A percentile compares a stretch with the other conserved stretches of the same genome.
Evolutionary conservation across 2,329 filamentous ascomycete species (phyloP).

Genomic region (Fusarium succisae): DNA sequence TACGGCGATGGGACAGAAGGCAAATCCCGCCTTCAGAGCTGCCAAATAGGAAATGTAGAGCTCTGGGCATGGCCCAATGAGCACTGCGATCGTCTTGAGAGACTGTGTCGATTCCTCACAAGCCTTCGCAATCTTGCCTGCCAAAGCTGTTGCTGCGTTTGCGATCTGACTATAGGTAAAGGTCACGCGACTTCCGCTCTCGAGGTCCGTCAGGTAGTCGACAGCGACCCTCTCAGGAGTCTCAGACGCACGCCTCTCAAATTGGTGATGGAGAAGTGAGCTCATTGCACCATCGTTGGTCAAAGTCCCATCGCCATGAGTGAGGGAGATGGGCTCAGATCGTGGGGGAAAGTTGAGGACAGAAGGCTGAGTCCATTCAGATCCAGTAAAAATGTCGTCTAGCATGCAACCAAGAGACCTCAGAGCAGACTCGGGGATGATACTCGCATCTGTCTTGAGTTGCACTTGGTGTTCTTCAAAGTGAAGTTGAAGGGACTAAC

Average conservation of each 20-base stretch:
- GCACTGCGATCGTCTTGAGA: neutral
- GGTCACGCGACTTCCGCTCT: neutral
- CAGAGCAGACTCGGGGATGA: neutral
- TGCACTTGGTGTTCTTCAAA: neutral
- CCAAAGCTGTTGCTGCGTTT: neutral
- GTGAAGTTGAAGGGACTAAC: neutral
- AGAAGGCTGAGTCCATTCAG: constrained; percentile 1
- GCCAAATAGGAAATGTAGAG: constrained; percentile 19
- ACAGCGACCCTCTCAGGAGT: neutral
- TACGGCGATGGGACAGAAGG: constrained; percentile 10
- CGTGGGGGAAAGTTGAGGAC: constrained; percentile 17
- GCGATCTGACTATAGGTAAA: constrained; percentile 4
- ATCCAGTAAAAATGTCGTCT: neutral
- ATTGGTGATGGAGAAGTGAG: neutral
- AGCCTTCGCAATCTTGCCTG: neutral
- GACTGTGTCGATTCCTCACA: neutral
- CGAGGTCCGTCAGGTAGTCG: neutral
- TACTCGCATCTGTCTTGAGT: neutral
- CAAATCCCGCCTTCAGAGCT: constrained; percentile 1
- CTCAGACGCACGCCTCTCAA: neutral
- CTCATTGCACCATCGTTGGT: rapidly evolving
- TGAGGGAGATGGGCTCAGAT: neutral
- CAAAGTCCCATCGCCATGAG: neutral
- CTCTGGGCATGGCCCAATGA: constrained; percentile 10
- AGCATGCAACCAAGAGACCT: neutral